Evolutionary conservation across 1,284 basidiomycete species (phyloP).

Genomic region (Athelia sp.): DNA sequence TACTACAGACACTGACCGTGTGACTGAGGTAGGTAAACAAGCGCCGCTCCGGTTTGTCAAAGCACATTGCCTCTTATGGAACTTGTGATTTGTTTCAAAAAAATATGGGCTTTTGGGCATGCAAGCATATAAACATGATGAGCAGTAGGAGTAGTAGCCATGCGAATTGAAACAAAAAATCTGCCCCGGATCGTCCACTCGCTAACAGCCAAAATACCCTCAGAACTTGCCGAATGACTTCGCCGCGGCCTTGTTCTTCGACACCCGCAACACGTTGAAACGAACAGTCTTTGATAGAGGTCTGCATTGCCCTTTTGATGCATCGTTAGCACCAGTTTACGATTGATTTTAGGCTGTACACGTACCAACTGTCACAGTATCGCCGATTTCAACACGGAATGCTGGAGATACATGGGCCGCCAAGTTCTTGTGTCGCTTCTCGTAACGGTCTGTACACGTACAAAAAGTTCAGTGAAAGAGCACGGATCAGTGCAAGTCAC

Average conservation of each 20-base stretch:
- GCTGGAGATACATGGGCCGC: conserved; percentile 96
- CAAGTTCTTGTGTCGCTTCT: conserved; percentile 98
- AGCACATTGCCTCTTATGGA: too few relatives aligned
- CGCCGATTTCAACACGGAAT: conserved; percentile 94
- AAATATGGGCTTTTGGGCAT: conserved; percentile 18
- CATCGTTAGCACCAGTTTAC: background rate
- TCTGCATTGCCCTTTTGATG: conserved; percentile 83
- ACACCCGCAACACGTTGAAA: conserved; percentile 94
- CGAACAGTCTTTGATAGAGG: conserved; percentile 99
- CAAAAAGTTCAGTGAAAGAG: conserved; percentile 8
- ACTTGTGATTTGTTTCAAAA: background rate
- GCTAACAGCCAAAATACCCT: conserved; percentile 12
- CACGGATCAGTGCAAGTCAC: conserved; percentile 19
- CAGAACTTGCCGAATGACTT: conserved; percentile 97
- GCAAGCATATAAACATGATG: conserved; percentile 6
- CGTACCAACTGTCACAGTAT: conserved; percentile 93
- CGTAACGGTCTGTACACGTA: conserved; percentile 73
- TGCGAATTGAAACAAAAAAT: conserved; percentile 4
- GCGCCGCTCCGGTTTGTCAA: too few relatives aligned
- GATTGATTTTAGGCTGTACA: conserved; percentile 15
- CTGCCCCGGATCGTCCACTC: background rate
- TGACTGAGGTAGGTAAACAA: too few relatives aligned
- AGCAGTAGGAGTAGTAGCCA: conserved; percentile 8
- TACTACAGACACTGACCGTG: too few relatives aligned
- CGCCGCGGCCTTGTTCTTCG: conserved; percentile 82